Evolutionary conservation across 1,139 yeast genomes (phyloP).

Genomic region (Zygosaccharomyces pseudobailii): DNA sequence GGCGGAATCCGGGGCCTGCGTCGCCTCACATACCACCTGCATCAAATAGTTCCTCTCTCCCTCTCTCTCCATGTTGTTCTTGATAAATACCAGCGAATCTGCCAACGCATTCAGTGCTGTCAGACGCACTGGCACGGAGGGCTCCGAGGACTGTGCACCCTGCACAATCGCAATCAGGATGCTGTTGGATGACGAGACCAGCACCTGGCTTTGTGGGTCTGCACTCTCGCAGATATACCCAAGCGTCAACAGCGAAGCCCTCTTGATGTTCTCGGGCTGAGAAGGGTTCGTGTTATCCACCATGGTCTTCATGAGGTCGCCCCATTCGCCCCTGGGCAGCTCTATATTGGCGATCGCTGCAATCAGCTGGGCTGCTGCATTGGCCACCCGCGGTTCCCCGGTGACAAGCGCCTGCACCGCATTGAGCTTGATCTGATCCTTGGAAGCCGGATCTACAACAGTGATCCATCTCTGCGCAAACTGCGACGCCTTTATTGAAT

Average conservation of each 20-base stretch:
- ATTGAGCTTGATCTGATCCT: constrained; percentile 60
- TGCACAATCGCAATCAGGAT: constrained; percentile 93
- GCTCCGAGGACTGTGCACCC: constrained; percentile 85
- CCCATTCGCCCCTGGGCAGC: constrained; percentile 85
- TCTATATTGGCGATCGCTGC: constrained; percentile 96
- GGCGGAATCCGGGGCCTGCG: constrained; percentile 78
- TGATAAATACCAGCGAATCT: constrained; percentile 85
- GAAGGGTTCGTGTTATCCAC: constrained; percentile 81
- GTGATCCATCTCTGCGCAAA: constrained; percentile 46
- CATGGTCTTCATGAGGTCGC: constrained; percentile 72
- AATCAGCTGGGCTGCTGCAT: constrained; percentile 86
- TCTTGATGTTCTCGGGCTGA: constrained; percentile 72
- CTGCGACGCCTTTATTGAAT: constrained; percentile 44
- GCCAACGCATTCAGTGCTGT: constrained; percentile 91
- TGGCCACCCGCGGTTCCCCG: constrained; percentile 69
- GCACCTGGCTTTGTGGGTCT: constrained; percentile 76
- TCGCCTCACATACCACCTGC: constrained; percentile 99
- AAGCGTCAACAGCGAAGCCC: constrained; percentile 81
- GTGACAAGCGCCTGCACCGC: constrained; percentile 64
- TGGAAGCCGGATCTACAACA: constrained; percentile 47
- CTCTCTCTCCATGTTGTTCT: constrained; percentile 81
- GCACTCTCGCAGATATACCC: constrained; percentile 96
- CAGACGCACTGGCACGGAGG: constrained; percentile 67
- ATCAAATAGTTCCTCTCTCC: constrained; percentile 94
- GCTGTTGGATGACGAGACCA: constrained; percentile 83